Evolutionary conservation across 129 eudicot genomes (phyloP).

Genomic region (Chrysanthemum seticuspe): DNA sequence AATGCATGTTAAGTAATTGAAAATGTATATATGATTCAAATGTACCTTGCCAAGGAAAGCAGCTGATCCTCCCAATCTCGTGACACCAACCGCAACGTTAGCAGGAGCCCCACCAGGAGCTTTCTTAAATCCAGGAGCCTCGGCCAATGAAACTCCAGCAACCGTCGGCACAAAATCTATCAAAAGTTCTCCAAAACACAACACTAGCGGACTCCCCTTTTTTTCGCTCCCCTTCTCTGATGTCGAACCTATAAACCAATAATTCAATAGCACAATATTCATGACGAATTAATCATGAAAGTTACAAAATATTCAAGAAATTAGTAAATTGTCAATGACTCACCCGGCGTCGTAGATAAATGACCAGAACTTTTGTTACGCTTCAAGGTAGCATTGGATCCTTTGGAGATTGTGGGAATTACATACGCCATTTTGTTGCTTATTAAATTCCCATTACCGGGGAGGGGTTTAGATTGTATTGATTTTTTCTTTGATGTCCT

Average conservation of each 20-base stretch:
- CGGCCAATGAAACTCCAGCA: slow-evolving; percentile 61
- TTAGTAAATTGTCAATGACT: neutral
- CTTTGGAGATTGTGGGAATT: slow-evolving; percentile 21
- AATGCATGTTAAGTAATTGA: neutral
- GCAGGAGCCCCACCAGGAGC: slow-evolving; percentile 80
- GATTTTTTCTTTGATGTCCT: neutral
- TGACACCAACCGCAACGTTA: slow-evolving; percentile 50
- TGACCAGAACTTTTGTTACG: slow-evolving; percentile 13
- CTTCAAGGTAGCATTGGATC: slow-evolving; percentile 6
- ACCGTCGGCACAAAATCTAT: slow-evolving; percentile 67
- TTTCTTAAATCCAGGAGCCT: slow-evolving; percentile 59
- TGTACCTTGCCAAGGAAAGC: slow-evolving; percentile 65
- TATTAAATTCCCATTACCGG: slow-evolving; percentile 1
- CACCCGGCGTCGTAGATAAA: neutral
- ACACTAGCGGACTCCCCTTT: slow-evolving; percentile 28
- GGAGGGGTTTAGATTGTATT: slow-evolving; percentile 1
- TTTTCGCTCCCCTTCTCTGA: slow-evolving; percentile 21
- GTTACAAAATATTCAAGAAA: neutral
- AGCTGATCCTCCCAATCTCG: slow-evolving; percentile 62
- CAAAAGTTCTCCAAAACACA: slow-evolving; percentile 62
- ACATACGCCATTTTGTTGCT: slow-evolving; percentile 6
- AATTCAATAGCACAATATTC: neutral
- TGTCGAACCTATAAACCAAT: slow-evolving; percentile 1
- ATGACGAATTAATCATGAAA: neutral
- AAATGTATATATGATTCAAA: neutral